These are phyloP conservation scores for Flaveria linearis DNA, from an alignment of 129 eudicot species.

Conservation along the genomic window DNA sequence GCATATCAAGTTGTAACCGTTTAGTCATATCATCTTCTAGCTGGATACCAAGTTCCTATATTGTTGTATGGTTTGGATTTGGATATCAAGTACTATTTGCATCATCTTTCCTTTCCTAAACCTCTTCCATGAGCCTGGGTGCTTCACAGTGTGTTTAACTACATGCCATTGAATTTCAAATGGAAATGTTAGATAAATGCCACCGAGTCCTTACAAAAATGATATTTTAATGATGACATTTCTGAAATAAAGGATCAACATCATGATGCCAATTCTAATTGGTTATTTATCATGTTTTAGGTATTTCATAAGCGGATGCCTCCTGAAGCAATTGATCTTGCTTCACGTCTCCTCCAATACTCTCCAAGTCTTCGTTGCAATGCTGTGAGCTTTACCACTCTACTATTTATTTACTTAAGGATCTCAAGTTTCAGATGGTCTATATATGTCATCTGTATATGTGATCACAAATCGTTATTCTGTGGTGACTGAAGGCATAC, in stretches of 20 bases:
- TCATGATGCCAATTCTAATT: constrained; percentile 8
- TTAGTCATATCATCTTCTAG: too few species aligned
- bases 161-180: neutral
- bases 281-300: constrained; percentile 27
- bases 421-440: neutral
- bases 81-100: too few species aligned
- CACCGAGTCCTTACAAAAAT: neutral
- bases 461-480: neutral
- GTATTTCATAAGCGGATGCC: constrained; percentile 63
- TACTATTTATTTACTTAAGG: neutral
- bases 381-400: constrained; percentile 44
- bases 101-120: too few species aligned
- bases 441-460: neutral
- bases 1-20: too few species aligned
- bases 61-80: too few species aligned
- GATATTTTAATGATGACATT: neutral
- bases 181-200: neutral
- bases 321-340: constrained; percentile 65
- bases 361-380: constrained; percentile 63
- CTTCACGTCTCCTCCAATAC: constrained; percentile 58
- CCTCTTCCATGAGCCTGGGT: neutral
- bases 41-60: too few species aligned
- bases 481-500: neutral
- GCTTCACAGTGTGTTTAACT: neutral
- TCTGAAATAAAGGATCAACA: neutral